Conservation (phyloP, 306 rosid genomes). For the Ochetophila trinervis region DNA sequence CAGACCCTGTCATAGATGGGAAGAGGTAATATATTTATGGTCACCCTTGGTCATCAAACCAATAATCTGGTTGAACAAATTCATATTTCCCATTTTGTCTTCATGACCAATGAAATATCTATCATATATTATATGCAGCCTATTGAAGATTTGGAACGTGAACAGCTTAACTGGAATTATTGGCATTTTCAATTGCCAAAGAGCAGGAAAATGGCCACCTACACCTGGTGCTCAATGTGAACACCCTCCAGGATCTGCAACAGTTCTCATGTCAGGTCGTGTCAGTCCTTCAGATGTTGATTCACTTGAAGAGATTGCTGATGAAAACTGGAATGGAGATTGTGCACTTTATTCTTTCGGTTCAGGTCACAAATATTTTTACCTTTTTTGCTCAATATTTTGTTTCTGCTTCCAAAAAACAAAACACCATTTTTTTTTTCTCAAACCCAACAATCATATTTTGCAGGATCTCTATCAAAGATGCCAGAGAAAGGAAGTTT, state of each 20-base stretch:
- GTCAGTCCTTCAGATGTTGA: conserved; percentile 15
- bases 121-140: neutral
- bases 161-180: conserved; percentile 17
- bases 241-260: neutral
- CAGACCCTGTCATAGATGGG: conserved; percentile 6
- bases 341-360: conserved; percentile 47
- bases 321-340: conserved; percentile 18
- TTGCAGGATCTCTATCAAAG: conserved; percentile 7
- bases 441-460: neutral
- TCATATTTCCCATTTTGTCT: too few species aligned
- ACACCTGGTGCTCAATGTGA: neutral
- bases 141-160: conserved; percentile 27
- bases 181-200: conserved; percentile 27
- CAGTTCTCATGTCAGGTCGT: neutral
- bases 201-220: conserved; percentile 27
- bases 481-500: conserved; percentile 7
- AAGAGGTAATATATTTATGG: neutral
- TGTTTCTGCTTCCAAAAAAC: conserved; percentile 27
- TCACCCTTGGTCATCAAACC: too few species aligned
- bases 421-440: neutral
- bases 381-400: conserved; percentile 5
- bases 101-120: too few species aligned
- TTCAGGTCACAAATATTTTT: conserved; percentile 37
- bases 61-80: too few species aligned
- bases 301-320: conserved; percentile 11